phyloP scores from a whole-genome alignment of 1,284 basidiomycete species.

The Ceratobasidium sp. region DNA sequence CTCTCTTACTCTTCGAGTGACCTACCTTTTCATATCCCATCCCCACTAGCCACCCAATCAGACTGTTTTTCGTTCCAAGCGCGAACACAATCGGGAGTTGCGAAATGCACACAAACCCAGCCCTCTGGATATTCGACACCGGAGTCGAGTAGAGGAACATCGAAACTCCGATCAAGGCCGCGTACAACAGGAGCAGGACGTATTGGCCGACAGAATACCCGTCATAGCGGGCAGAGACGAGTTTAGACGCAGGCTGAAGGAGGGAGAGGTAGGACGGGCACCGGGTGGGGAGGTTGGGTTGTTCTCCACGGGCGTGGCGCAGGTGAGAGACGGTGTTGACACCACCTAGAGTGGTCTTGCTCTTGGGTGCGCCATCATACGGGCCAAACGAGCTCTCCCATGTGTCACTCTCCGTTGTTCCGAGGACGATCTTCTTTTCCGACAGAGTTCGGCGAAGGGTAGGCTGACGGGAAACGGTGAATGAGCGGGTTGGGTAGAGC shows the following conservation, averaged over 20 bases:
- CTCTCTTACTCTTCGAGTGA: neutral
- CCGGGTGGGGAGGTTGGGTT: constrained; percentile 38
- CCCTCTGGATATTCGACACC: constrained; percentile 43
- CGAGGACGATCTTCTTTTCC: constrained; percentile 27
- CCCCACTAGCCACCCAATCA: constrained; percentile 46
- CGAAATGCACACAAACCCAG: constrained; percentile 46
- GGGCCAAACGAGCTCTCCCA: constrained; percentile 30
- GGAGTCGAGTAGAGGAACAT: constrained; percentile 45
- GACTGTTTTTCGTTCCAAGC: constrained; percentile 49
- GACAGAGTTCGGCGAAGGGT: constrained; percentile 24
- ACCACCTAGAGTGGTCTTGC: neutral
- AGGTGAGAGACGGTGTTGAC: constrained; percentile 32
- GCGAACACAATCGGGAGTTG: constrained; percentile 48
- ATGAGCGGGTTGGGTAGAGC: constrained; percentile 8
- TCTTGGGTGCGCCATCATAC: constrained; percentile 36
- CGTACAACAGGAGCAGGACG: constrained; percentile 36
- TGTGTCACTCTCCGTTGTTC: constrained; percentile 35
- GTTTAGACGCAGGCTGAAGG: constrained; percentile 43
- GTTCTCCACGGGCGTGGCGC: constrained; percentile 11
- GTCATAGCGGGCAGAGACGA: constrained; percentile 34
- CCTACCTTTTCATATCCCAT: constrained; percentile 49
- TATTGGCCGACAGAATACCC: constrained; percentile 43
- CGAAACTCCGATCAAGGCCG: constrained; percentile 32
- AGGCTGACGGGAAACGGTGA: constrained; percentile 31
- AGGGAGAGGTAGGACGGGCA: constrained; percentile 46